A percentile compares a stretch with the other conserved stretches of the same genome.
Evolutionary conservation across 257 asterid species (phyloP).

Genomic region (Nicotiana attenuata): DNA sequence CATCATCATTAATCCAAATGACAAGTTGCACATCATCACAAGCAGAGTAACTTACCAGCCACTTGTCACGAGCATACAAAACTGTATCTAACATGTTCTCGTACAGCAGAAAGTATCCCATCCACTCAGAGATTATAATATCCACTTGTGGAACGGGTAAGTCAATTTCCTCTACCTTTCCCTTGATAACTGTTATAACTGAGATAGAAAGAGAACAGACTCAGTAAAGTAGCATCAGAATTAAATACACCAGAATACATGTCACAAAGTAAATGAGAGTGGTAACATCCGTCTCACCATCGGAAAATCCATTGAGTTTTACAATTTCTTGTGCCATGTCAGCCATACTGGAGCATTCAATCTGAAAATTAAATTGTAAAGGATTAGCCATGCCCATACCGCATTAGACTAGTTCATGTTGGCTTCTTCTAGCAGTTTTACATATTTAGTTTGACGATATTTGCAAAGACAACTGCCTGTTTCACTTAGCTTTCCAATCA

Average conservation of each 20-base stretch:
- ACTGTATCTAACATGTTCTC: conserved; percentile 92
- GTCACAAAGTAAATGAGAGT: background rate
- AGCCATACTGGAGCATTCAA: conserved; percentile 98
- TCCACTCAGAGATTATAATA: conserved; percentile 94
- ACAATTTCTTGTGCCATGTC: conserved; percentile 81
- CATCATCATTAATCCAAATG: background rate
- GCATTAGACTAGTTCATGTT: background rate
- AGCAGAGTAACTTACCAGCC: conserved; percentile 60
- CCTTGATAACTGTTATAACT: conserved; percentile 88
- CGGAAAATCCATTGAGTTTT: conserved; percentile 62
- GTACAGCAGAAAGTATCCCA: conserved; percentile 88
- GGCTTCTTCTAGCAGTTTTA: background rate
- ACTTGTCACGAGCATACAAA: conserved; percentile 87
- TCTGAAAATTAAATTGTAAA: conserved; percentile 37
- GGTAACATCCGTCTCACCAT: conserved; percentile 42
- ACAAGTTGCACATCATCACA: background rate
- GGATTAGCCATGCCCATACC: background rate
- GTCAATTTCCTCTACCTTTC: conserved; percentile 93
- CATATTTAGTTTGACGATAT: background rate
- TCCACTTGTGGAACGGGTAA: conserved; percentile 95
- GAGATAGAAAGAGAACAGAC: conserved; percentile 18
- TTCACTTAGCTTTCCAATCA: background rate
- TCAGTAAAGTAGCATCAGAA: conserved; percentile 5
- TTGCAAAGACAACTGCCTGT: background rate
- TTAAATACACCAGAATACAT: conserved; percentile 1